Evolutionary conservation across 768 basidiomycete species (phyloP).

Genomic region (Cantharellus cinnabarinus): DNA sequence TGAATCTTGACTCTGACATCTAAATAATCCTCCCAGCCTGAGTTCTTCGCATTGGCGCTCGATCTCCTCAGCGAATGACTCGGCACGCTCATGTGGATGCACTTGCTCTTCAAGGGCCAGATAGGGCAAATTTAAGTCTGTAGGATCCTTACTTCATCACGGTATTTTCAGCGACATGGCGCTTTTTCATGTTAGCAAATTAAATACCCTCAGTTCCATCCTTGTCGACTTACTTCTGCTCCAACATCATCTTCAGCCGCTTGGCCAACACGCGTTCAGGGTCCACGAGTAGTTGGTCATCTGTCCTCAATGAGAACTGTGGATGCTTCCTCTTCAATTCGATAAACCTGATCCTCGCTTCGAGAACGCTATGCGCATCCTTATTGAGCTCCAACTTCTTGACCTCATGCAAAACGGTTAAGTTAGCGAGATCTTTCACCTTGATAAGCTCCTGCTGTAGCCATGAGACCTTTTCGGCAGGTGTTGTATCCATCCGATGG

Average conservation of each 20-base stretch:
- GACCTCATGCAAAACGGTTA: slow-evolving; percentile 49
- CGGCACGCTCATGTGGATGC: slow-evolving; percentile 35
- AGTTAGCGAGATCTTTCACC: slow-evolving; percentile 51
- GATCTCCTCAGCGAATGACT: slow-evolving; percentile 37
- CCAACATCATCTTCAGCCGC: slow-evolving; percentile 11
- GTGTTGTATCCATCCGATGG: slow-evolving; percentile 71
- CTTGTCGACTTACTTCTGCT: neutral
- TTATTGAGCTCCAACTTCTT: slow-evolving; percentile 46
- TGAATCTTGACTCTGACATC: slow-evolving; percentile 32
- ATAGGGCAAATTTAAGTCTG: slow-evolving; percentile 20
- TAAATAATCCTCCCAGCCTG: slow-evolving; percentile 74
- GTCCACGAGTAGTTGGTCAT: slow-evolving; percentile 55
- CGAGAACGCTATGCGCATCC: slow-evolving; percentile 51
- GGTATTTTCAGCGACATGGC: slow-evolving; percentile 4
- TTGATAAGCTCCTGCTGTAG: slow-evolving; percentile 55
- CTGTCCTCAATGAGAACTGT: slow-evolving; percentile 20
- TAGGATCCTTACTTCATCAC: slow-evolving; percentile 16
- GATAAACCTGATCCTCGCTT: slow-evolving; percentile 48
- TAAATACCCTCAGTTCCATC: neutral
- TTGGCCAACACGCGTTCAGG: slow-evolving; percentile 47
- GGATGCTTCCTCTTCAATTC: slow-evolving; percentile 57
- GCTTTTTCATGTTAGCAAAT: neutral
- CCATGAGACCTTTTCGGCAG: slow-evolving; percentile 71
- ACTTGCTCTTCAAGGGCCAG: slow-evolving; percentile 12
- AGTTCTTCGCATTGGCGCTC: slow-evolving; percentile 49